Conservation (phyloP, 345 rosid species). For the Arabis hirsuta region DNA sequence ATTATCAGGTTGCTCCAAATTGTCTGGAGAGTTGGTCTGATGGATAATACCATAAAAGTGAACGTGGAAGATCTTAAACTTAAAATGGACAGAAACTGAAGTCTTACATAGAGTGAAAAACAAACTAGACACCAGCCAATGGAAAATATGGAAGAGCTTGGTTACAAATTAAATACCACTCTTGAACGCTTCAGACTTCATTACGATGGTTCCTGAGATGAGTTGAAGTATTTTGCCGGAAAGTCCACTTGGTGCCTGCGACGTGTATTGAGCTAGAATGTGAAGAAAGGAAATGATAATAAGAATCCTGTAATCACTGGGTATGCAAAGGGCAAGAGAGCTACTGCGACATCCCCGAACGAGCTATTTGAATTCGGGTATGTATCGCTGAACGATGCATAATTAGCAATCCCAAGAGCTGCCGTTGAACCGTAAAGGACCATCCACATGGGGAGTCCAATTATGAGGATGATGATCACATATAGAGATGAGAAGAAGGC, state of each 20-base stretch:
- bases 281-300: too few species aligned
- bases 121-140: too few species aligned
- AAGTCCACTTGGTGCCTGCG: neutral
- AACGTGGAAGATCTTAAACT: too few species aligned
- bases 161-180: too few species aligned
- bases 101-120: too few species aligned
- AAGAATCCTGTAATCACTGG: neutral
- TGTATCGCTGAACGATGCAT: neutral
- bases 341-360: neutral
- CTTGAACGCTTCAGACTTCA: too few species aligned
- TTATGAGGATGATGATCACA: constrained; percentile 29
- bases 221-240: constrained; percentile 4
- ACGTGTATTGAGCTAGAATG: neutral
- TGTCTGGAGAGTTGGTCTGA: too few species aligned
- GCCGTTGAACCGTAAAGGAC: neutral
- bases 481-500: constrained; percentile 35
- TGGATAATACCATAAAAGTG: too few species aligned
- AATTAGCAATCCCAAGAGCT: constrained; percentile 10
- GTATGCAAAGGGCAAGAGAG: neutral
- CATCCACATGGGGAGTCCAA: constrained; percentile 33
- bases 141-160: too few species aligned
- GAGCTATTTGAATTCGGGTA: neutral
- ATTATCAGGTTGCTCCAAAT: too few species aligned
- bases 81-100: too few species aligned
- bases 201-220: neutral